These are phyloP conservation scores for Nymphaea thermarum DNA, from an alignment of 164 flowering plant species.

Conservation along the genomic window DNA sequence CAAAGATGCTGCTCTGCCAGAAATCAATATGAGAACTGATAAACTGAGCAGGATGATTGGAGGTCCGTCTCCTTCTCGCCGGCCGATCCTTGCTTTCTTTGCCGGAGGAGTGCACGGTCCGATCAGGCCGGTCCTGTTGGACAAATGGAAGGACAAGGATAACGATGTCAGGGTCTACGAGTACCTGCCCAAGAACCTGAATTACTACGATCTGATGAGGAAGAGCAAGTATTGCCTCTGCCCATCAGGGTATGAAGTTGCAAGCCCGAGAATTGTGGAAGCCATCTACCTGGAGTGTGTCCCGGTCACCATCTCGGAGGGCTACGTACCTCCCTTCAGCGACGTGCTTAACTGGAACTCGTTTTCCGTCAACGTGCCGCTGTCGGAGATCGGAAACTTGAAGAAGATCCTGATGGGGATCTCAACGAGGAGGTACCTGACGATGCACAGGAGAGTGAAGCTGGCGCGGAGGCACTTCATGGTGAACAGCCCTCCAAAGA, in stretches of 20 bases:
- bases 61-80: slow-evolving; percentile 17
- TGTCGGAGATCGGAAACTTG: slow-evolving; percentile 7
- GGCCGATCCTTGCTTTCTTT: slow-evolving; percentile 27
- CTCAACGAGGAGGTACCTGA: slow-evolving; percentile 4
- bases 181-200: slow-evolving; percentile 7
- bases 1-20: slow-evolving; percentile 29
- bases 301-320: slow-evolving; percentile 7
- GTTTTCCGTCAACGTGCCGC: slow-evolving; percentile 7
- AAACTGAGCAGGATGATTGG: slow-evolving; percentile 17
- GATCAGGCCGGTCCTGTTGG: slow-evolving; percentile 19
- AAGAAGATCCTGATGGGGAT: slow-evolving; percentile 12
- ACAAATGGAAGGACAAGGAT: slow-evolving; percentile 29
- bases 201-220: slow-evolving; percentile 11
- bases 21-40: slow-evolving; percentile 15
- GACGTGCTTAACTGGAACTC: slow-evolving; percentile 11
- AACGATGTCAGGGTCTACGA: slow-evolving; percentile 9
- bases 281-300: slow-evolving; percentile 12
- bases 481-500: slow-evolving; percentile 10
- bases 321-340: slow-evolving; percentile 10
- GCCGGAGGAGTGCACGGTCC: slow-evolving; percentile 32
- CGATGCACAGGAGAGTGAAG: slow-evolving; percentile 10
- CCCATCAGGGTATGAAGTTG: slow-evolving; percentile 13
- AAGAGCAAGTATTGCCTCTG: slow-evolving; percentile 10
- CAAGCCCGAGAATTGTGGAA: slow-evolving; percentile 12
- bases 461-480: slow-evolving; percentile 10